Conservation (phyloP, 768 basidiomycete genomes). For the Naganishia kalamii region DNA sequence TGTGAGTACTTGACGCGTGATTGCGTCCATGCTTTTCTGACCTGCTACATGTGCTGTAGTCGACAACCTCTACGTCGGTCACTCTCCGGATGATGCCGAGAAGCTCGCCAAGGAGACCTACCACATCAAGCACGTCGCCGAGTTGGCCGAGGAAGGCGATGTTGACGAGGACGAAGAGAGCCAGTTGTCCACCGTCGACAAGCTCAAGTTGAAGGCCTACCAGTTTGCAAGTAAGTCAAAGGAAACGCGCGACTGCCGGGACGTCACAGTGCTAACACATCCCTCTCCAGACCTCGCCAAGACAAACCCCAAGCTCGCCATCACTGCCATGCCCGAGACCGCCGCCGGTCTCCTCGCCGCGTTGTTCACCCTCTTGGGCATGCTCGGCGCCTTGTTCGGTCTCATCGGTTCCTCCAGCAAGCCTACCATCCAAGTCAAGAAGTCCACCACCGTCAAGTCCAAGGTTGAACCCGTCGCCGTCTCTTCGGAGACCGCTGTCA, state of each 20-base stretch:
- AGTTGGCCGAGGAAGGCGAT: conserved; percentile 56
- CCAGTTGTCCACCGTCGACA: conserved; percentile 67
- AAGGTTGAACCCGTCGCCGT: conserved; percentile 21
- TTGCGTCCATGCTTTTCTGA: not conserved
- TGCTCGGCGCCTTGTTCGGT: conserved; percentile 73
- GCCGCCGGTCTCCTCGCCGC: conserved; percentile 69
- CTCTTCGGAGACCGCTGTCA: conserved; percentile 26
- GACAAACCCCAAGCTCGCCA: conserved; percentile 67
- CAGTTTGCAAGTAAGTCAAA: conserved; percentile 62
- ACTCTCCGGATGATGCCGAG: conserved; percentile 79
- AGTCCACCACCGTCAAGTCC: conserved; percentile 25
- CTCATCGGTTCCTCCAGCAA: conserved; percentile 60
- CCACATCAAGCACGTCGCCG: conserved; percentile 77
- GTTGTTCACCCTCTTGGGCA: conserved; percentile 71
- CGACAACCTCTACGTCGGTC: conserved; percentile 72
- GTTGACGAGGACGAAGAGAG: conserved; percentile 53
- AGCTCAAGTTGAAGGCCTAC: conserved; percentile 69
- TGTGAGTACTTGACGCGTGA: conserved; percentile 31
- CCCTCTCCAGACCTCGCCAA: conserved; percentile 55
- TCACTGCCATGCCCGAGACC: conserved; percentile 84
- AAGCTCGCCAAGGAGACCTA: conserved; percentile 80
- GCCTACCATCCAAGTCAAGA: conserved; percentile 37
- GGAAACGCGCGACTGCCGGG: not conserved
- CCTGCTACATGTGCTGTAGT: conserved; percentile 20
- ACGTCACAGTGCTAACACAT: no score